These are phyloP conservation scores for Colletotrichum incanum DNA, from an alignment of 2,329 filamentous ascomycete genomes.

Conservation along the genomic window DNA sequence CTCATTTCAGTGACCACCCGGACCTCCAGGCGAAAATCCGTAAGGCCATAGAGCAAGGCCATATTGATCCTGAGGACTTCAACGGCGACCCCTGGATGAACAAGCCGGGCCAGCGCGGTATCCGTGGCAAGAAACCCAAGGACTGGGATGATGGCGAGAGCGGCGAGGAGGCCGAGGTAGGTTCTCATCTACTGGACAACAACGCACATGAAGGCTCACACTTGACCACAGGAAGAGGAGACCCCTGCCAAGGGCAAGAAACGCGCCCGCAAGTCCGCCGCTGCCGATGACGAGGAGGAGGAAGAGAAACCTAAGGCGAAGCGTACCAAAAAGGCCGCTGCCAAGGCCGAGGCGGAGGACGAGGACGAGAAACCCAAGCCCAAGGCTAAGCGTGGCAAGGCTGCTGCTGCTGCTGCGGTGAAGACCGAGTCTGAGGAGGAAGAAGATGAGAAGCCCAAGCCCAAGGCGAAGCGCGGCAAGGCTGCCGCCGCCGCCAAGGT, in stretches of 20 bases:
- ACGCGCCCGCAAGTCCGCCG: constrained; percentile 41
- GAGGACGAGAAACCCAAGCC: constrained; percentile 45
- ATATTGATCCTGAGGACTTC: constrained; percentile 90
- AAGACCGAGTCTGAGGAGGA: constrained; percentile 47
- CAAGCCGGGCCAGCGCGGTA: constrained; percentile 76
- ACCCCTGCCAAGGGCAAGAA: constrained; percentile 43
- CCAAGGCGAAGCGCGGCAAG: constrained; percentile 41
- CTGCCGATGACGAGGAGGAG: constrained; percentile 44
- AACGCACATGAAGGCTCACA: not conserved
- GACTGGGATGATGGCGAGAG: constrained; percentile 45
- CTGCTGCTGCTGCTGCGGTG: constrained; percentile 42
- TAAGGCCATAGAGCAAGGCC: constrained; percentile 80
- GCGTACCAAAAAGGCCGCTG: constrained; percentile 44
- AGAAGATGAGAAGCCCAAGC: constrained; percentile 45
- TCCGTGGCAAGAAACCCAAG: constrained; percentile 62
- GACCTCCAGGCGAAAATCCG: constrained; percentile 82
- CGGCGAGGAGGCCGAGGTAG: constrained; percentile 35
- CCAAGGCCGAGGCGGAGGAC: constrained; percentile 47
- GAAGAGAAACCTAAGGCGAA: constrained; percentile 53
- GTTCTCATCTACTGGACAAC: not conserved
- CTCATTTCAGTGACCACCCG: constrained; percentile 59
- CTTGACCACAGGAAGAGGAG: constrained; percentile 51
- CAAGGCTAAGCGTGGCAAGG: constrained; percentile 44
- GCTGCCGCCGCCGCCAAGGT: constrained; percentile 24
- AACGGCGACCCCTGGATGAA: constrained; percentile 86